Evolutionary conservation across 352 stramenopile species (phyloP).

Genomic region (Pythium utonaiense): DNA sequence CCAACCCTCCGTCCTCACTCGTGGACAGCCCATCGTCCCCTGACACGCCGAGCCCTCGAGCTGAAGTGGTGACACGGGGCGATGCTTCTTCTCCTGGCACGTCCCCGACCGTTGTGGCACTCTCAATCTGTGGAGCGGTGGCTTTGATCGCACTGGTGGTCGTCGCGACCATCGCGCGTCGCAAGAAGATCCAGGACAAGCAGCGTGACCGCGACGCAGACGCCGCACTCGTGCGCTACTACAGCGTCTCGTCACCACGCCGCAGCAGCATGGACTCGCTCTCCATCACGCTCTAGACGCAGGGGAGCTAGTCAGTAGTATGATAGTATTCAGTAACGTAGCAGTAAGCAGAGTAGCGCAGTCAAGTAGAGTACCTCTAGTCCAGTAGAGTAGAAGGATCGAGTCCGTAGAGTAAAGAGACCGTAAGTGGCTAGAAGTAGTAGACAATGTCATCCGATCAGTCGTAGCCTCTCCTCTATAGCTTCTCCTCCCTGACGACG

Average conservation of each 20-base stretch:
- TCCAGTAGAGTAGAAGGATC: neutral
- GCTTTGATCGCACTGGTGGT: slow-evolving; percentile 23
- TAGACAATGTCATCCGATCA: no score
- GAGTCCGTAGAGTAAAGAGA: neutral
- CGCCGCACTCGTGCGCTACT: neutral
- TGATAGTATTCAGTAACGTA: neutral
- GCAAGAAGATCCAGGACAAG: slow-evolving; percentile 32
- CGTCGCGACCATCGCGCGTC: slow-evolving; percentile 24
- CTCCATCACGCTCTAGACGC: neutral
- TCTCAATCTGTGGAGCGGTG: slow-evolving; percentile 11
- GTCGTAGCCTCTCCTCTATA: no score
- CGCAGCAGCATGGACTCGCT: neutral
- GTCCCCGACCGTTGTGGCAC: slow-evolving; percentile 24
- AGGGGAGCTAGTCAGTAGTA: neutral
- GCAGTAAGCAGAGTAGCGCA: no score
- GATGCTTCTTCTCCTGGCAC: slow-evolving; percentile 11
- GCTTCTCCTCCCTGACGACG: no score
- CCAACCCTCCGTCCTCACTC: neutral
- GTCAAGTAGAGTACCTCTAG: neutral
- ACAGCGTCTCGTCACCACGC: neutral
- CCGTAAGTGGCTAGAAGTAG: no score
- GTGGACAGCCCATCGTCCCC: neutral
- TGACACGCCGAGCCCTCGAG: neutral
- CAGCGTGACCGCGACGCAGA: slow-evolving; percentile 3
- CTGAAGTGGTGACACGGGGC: slow-evolving; percentile 7